Percentiles rank a stretch among this genome's conserved stretches.
phyloP scores from a whole-genome alignment of 176 grass and related monocot genomes.

The Secale cereale region DNA sequence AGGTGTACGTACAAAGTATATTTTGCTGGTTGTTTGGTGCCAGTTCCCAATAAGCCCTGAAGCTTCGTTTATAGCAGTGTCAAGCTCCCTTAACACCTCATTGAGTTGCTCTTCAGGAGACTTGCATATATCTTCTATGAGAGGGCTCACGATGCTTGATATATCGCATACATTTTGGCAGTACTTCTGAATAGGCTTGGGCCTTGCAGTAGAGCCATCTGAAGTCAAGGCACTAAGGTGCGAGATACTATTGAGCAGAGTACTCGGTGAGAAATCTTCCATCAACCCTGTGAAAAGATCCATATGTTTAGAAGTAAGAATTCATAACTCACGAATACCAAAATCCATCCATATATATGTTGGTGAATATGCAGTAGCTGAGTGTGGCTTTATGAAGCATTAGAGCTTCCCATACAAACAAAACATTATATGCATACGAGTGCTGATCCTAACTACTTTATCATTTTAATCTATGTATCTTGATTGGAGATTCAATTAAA shows the following conservation, averaged over 20 bases:
- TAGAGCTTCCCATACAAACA: background rate
- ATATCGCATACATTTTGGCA: constrained; percentile 52
- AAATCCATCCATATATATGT: constrained; percentile 1
- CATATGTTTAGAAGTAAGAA: constrained; percentile 7
- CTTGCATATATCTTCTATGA: constrained; percentile 57
- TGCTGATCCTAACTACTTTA: background rate
- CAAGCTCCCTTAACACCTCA: constrained; percentile 51
- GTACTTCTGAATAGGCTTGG: constrained; percentile 56
- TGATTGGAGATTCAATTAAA: background rate
- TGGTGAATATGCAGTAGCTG: background rate
- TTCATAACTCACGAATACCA: background rate
- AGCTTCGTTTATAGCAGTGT: constrained; percentile 58
- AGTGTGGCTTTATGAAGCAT: background rate
- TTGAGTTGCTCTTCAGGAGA: constrained; percentile 61
- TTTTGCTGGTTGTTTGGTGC: constrained; percentile 86
- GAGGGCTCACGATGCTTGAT: constrained; percentile 46
- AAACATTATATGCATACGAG: background rate
- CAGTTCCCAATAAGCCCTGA: constrained; percentile 63
- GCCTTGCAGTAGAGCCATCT: constrained; percentile 31
- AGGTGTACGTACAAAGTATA: constrained; percentile 69
- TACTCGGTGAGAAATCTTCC: constrained; percentile 36
- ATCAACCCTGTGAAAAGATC: constrained; percentile 35
- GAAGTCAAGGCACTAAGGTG: constrained; percentile 39
- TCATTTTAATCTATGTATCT: background rate
- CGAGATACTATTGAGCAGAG: constrained; percentile 43